Evolutionary conservation across 2,329 filamentous ascomycete genomes (phyloP), one percentile per base, ranked within the genome.

Genomic region (Scedosporium dehoogii): DNA sequence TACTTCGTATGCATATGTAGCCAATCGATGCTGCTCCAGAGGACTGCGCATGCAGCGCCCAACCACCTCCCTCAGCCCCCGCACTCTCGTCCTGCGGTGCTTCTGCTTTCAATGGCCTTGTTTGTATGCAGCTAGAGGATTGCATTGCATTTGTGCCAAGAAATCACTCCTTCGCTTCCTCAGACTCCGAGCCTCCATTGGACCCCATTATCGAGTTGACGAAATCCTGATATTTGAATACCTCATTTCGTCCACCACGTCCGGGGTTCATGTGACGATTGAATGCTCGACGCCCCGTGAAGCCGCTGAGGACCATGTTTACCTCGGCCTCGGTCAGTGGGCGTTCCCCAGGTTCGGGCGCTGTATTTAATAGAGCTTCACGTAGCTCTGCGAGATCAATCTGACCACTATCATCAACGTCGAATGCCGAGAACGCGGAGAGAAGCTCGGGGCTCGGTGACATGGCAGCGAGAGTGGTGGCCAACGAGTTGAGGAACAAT

Each of bases 211-310:
- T 77, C 27, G 83, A 87, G 65, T 81, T 83, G 66, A 97, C 91
- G 76, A 97, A 97, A 63, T 99, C 94, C 65, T 91, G 86, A 72
- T 97, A 99, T 70, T 87, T 85, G 75, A 99, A 97, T 0, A 97
- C 92, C 64, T 97, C 93, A 62, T 60, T 41, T 61, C 64, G 14
- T 18, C 62, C 21, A 55, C 61, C 51, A 4, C 51, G 44, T 64
- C 84, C 75, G 65, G 78, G 72, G 69, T 75, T 73, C 73, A 78
- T 78, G 69, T 74, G 79, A 68, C 88, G 90, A 57, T 86, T 89
- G 74, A 97, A 96, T 0, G 90, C 91, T 65, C 91, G 83, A 63
- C 91, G 82, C 0, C 91, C 90, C 3, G 89, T 90, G 74, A 96
- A 99, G 0, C 91, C 92, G 63, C 83, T 85, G 67, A 97, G 83